Evolutionary conservation across 192 early-diverging fungal species (phyloP).

Genomic region (Entophlyctis luteolus): DNA sequence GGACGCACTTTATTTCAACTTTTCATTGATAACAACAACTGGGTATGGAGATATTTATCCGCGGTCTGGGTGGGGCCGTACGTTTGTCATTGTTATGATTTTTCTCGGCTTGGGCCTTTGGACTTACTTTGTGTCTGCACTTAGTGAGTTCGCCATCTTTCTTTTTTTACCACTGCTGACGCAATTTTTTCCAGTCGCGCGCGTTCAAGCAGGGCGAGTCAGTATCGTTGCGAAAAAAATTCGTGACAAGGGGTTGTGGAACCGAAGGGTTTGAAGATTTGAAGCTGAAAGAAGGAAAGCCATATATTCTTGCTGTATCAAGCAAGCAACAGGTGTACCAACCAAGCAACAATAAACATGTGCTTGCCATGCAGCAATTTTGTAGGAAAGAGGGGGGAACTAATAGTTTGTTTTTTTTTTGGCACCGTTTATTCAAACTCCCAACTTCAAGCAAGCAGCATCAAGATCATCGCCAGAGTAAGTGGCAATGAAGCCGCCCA

Average conservation of each 20-base stretch:
- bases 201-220: slow-evolving; percentile 16
- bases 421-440: too few relatives aligned
- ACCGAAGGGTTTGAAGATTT: too few relatives aligned
- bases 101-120: slow-evolving; percentile 24
- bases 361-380: too few relatives aligned
- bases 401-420: too few relatives aligned
- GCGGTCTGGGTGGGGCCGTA: slow-evolving; percentile 17
- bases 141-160: slow-evolving; percentile 6
- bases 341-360: too few relatives aligned
- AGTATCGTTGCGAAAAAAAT: slow-evolving; percentile 6
- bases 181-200: slow-evolving; percentile 10
- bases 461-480: slow-evolving; percentile 44
- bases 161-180: background rate
- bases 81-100: slow-evolving; percentile 22
- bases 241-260: too few relatives aligned
- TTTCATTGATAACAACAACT: slow-evolving; percentile 17
- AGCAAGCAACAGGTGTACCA: too few relatives aligned
- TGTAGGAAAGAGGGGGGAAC: too few relatives aligned
- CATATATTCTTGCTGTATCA: too few relatives aligned
- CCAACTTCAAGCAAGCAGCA: slow-evolving; percentile 36
- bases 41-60: slow-evolving; percentile 33
- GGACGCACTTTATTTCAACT: slow-evolving; percentile 26
- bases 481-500: slow-evolving; percentile 33
- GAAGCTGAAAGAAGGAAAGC: too few relatives aligned
- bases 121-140: slow-evolving; percentile 19